These are phyloP conservation scores for Ogataea saltuana DNA, from an alignment of 805 yeast species.

Conservation along the genomic window DNA sequence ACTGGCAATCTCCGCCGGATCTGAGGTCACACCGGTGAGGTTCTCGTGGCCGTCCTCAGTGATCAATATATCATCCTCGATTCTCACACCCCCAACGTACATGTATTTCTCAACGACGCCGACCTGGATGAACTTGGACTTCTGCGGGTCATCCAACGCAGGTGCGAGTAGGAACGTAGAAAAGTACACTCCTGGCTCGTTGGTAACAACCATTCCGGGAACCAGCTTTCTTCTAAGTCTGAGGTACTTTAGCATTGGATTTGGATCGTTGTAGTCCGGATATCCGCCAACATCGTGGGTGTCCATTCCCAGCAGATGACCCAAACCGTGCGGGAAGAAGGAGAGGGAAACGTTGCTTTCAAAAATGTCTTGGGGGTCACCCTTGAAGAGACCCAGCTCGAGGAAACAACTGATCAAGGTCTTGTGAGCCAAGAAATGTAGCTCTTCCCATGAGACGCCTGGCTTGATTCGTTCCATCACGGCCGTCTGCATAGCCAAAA, in stretches of 20 bases:
- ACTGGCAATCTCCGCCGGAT: constrained; percentile 76
- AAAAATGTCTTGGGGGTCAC: constrained; percentile 60
- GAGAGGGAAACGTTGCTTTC: constrained; percentile 69
- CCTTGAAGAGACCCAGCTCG: constrained; percentile 71
- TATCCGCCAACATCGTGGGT: constrained; percentile 94
- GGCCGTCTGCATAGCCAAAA: constrained; percentile 75
- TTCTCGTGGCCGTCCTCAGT: constrained; percentile 78
- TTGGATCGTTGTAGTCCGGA: constrained; percentile 81
- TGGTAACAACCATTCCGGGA: constrained; percentile 83
- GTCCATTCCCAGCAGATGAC: constrained; percentile 91
- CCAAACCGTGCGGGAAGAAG: constrained; percentile 95
- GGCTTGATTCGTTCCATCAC: constrained; percentile 77
- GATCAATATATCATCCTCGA: constrained; percentile 88
- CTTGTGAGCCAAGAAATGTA: constrained; percentile 78
- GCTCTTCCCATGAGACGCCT: constrained; percentile 81
- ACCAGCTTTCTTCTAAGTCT: constrained; percentile 75
- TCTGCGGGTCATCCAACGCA: constrained; percentile 50
- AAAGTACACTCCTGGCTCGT: constrained; percentile 94
- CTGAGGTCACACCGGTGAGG: constrained; percentile 79
- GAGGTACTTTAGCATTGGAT: constrained; percentile 72
- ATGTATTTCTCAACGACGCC: constrained; percentile 73
- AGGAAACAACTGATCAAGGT: constrained; percentile 72
- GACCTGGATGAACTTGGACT: constrained; percentile 58
- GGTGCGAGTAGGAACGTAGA: constrained; percentile 77
- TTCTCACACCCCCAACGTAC: constrained; percentile 95